These are phyloP conservation scores for Jamesozyma gamospora DNA, from an alignment of 805 yeast species.

Conservation along the genomic window DNA sequence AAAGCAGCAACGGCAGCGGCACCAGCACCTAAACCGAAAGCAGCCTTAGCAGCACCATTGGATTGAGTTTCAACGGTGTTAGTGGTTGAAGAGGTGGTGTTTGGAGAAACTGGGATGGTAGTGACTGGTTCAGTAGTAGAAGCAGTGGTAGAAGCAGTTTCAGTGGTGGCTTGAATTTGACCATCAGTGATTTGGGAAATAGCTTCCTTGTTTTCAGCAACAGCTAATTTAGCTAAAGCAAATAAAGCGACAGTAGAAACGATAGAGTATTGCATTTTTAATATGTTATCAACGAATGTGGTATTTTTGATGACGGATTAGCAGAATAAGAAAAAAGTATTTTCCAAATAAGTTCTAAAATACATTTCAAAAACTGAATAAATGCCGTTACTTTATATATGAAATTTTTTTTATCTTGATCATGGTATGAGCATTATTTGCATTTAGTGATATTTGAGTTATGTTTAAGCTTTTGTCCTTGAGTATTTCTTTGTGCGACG, in stretches of 20 bases:
- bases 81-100: conserved; percentile 1
- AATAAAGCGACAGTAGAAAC: conserved; percentile 3
- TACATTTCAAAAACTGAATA: too few species aligned
- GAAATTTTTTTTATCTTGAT: too few species aligned
- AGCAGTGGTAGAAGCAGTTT: not conserved
- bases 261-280: conserved; percentile 6
- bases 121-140: not conserved
- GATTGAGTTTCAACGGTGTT: conserved; percentile 7
- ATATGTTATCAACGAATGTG: conserved; percentile 5
- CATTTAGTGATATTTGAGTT: too few species aligned
- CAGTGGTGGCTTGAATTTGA: conserved; percentile 8
- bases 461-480: too few species aligned
- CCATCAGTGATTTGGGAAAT: conserved; percentile 11
- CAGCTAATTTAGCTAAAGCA: conserved; percentile 7
- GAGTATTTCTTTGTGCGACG: too few species aligned
- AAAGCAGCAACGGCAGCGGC: conserved; percentile 14
- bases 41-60: conserved; percentile 15
- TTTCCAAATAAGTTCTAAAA: too few species aligned
- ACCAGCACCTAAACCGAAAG: conserved; percentile 17
- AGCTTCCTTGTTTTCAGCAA: conserved; percentile 7
- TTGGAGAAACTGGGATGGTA: not conserved
- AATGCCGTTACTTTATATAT: too few species aligned
- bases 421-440: too few species aligned
- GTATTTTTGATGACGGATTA: not conserved
- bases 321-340: too few species aligned